Evolutionary conservation across 2,329 filamentous ascomycete species (phyloP).

Genomic region (Cercospora sp.): DNA sequence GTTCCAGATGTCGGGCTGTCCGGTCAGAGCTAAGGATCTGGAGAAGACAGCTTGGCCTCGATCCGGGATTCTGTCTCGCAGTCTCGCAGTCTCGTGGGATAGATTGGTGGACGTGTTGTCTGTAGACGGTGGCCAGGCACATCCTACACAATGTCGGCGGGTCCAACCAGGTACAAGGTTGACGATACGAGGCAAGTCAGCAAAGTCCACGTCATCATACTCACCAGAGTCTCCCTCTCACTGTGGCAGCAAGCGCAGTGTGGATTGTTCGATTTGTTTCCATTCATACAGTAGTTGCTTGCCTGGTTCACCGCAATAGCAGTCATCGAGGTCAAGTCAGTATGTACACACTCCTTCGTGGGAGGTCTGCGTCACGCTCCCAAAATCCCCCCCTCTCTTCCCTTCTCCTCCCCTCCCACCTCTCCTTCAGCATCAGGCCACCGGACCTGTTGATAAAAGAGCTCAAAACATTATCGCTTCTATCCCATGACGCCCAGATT

Average conservation of each 20-base stretch:
- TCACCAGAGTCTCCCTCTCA: neutral
- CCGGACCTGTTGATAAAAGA: slow-evolving; percentile 1
- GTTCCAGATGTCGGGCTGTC: neutral
- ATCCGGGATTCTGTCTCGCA: neutral
- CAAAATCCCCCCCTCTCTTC: neutral
- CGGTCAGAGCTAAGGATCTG: too few species aligned
- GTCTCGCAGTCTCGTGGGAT: neutral
- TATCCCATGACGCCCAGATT: slow-evolving; percentile 3
- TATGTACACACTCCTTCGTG: slow-evolving; percentile 1
- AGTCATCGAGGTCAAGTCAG: neutral
- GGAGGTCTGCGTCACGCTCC: neutral
- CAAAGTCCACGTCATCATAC: neutral
- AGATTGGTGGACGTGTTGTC: neutral
- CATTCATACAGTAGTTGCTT: neutral
- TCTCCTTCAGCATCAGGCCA: slow-evolving; percentile 4
- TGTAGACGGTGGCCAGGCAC: neutral
- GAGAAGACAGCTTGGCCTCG: neutral
- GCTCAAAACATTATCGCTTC: slow-evolving; percentile 6
- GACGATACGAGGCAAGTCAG: neutral
- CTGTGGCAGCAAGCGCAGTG: neutral
- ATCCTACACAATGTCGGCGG: neutral
- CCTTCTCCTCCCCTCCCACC: neutral
- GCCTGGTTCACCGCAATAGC: neutral
- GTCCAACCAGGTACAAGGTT: too few species aligned
- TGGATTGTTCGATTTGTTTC: neutral